These are phyloP conservation scores for Dictyostelium intermedium DNA, from an alignment of 78 protist genomes.

Conservation along the genomic window DNA sequence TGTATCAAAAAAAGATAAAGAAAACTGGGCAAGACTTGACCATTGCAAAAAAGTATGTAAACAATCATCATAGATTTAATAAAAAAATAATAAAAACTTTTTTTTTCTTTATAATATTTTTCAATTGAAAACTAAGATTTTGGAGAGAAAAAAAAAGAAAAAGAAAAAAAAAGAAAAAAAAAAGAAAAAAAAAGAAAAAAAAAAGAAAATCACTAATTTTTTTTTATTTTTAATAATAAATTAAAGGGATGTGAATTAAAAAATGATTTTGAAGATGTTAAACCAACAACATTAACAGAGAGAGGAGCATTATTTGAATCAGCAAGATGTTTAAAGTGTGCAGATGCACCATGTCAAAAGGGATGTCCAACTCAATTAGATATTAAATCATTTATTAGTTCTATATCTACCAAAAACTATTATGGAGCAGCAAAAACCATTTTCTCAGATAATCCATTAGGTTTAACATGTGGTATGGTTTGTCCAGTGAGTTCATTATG, in stretches of 20 bases:
- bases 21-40: slow-evolving; percentile 57
- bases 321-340: slow-evolving; percentile 94
- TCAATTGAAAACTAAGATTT: no score
- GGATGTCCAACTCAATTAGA: slow-evolving; percentile 96
- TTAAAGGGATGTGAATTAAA: slow-evolving; percentile 35
- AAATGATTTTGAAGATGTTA: slow-evolving; percentile 87
- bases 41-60: slow-evolving; percentile 52
- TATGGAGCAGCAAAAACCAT: slow-evolving; percentile 96
- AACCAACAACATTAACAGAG: slow-evolving; percentile 93
- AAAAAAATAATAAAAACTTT: neutral
- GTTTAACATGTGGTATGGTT: slow-evolving; percentile 95
- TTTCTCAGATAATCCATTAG: slow-evolving; percentile 96
- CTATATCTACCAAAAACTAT: slow-evolving; percentile 90
- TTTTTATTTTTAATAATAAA: neutral
- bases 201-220: neutral
- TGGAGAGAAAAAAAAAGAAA: neutral
- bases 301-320: slow-evolving; percentile 93
- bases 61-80: neutral
- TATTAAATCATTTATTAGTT: slow-evolving; percentile 91
- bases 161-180: neutral
- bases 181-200: neutral
- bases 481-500: slow-evolving; percentile 93
- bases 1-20: slow-evolving; percentile 66
- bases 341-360: slow-evolving; percentile 96
- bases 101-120: neutral